Base-by-base conservation (phyloP, 352 stramenopile species). In the Phytophthora rubi region DNA sequence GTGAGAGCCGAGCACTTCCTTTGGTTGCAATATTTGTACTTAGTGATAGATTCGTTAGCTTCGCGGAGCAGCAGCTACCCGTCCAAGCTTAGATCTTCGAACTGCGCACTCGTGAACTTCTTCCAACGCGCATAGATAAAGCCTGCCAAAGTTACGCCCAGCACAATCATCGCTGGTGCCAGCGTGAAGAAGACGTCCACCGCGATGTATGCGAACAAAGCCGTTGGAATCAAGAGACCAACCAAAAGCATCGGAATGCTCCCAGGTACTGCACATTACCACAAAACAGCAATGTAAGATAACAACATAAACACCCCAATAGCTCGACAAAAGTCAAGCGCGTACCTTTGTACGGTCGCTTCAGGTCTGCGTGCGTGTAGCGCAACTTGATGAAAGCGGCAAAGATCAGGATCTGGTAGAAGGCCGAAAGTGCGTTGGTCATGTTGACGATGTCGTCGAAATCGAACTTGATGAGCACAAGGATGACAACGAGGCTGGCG, bases 401-500 rank as follows among this genome's bases (percentile, higher is more conserved):
- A 65, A 98, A 92, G 53, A 98, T 92, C 52, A 98, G 77, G 18
- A 98, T 62, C 65, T 97, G 79, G 35, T 88, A 82, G 57, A 96
- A 79, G 23, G 90, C 81, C 69, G 96, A 98, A 18, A 97, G 86
- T 28, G 95, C 88, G 75, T 98, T 98, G 28, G 96, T 84, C 79
- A 98, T 86, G 57, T 91, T 85, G 6, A 97, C 62, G 45, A 94
- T 90, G 30, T 85, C 81, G 39, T 96, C 76, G 61, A 97, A 94
- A 53, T 86, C 75, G 35, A 86, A 82, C 54, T 79, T 73, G 59
- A 84, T 81, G n/a, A 89, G 67, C 42, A 89, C 59, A 7, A 88
- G 59, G 28, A 89, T 85, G 60, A 89, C 70, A 16, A 83, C 32
- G 12, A 86, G 58, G 48, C 77, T 86, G 8, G 73, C 65, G 10